A percentile compares a stretch with the other conserved stretches of the same genome.
phyloP scores from a whole-genome alignment of 176 grass and related monocot species.

The Thinopyrum elongatum region DNA sequence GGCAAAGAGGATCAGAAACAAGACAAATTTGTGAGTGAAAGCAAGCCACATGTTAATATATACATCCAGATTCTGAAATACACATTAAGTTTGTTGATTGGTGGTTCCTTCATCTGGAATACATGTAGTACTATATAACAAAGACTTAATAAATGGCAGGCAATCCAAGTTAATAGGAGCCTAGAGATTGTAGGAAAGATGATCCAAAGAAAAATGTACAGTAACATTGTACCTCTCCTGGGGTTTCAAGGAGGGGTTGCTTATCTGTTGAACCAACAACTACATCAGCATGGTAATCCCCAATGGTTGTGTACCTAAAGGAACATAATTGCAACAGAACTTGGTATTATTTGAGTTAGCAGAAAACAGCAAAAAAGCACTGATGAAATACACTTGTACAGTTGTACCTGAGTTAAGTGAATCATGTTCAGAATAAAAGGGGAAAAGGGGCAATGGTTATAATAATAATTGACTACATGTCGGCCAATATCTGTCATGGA shows the following conservation, averaged over 20 bases:
- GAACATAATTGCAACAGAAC: not conserved
- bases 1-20: not conserved
- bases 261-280: conserved; percentile 77
- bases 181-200: conserved; percentile 1
- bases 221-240: conserved; percentile 67
- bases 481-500: not conserved
- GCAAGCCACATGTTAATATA: not conserved
- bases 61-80: not conserved
- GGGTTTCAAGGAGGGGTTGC: conserved; percentile 92
- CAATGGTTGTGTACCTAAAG: conserved; percentile 62
- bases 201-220: not conserved
- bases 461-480: not conserved
- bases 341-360: not conserved
- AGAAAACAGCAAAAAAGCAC: not conserved
- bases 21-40: conserved; percentile 9
- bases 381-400: not conserved
- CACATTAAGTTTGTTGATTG: not conserved
- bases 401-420: not conserved
- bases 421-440: conserved; percentile 5
- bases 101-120: not conserved
- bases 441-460: not conserved
- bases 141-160: not conserved
- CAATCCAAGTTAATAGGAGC: not conserved
- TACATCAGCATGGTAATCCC: conserved; percentile 52
- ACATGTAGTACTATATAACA: not conserved